These are phyloP conservation scores for Candida labiduridarum DNA, from an alignment of 1,139 yeast genomes.

Conservation along the genomic window DNA sequence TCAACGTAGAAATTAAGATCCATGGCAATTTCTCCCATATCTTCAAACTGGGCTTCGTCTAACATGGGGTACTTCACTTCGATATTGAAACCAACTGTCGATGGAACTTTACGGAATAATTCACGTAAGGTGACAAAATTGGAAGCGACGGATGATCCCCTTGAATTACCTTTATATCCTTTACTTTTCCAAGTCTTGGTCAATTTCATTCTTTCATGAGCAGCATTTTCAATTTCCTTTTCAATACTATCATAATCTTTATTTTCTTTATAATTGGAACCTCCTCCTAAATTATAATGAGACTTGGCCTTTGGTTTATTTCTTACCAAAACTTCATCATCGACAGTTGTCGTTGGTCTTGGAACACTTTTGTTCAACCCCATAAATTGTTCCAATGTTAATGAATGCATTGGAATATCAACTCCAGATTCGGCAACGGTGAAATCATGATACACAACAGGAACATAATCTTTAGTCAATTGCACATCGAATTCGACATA, in stretches of 20 bases:
- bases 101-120: conserved; percentile 78
- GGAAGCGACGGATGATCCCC: conserved; percentile 90
- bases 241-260: conserved; percentile 40
- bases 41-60: conserved; percentile 88
- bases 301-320: conserved; percentile 46
- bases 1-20: conserved; percentile 89
- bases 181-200: conserved; percentile 86
- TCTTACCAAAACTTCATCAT: conserved; percentile 41
- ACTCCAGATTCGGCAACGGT: conserved; percentile 95
- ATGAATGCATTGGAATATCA: conserved; percentile 93
- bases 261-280: conserved; percentile 13
- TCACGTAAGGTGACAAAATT: conserved; percentile 89
- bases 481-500: conserved; percentile 97
- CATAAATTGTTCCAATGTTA: conserved; percentile 88
- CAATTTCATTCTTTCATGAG: conserved; percentile 72
- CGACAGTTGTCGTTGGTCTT: conserved; percentile 30
- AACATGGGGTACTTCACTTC: conserved; percentile 96
- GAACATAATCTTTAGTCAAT: conserved; percentile 87
- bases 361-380: conserved; percentile 46
- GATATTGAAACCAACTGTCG: conserved; percentile 87
- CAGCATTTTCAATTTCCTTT: conserved; percentile 39
- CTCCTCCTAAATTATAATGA: conserved; percentile 31
- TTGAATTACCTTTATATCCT: conserved; percentile 87
- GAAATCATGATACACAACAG: conserved; percentile 95
- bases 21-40: conserved; percentile 81